A percentile compares a stretch with the other conserved stretches of the same genome.
Evolutionary conservation across 257 asterid genomes (phyloP).

Genomic region (Hygrophila difformis): DNA sequence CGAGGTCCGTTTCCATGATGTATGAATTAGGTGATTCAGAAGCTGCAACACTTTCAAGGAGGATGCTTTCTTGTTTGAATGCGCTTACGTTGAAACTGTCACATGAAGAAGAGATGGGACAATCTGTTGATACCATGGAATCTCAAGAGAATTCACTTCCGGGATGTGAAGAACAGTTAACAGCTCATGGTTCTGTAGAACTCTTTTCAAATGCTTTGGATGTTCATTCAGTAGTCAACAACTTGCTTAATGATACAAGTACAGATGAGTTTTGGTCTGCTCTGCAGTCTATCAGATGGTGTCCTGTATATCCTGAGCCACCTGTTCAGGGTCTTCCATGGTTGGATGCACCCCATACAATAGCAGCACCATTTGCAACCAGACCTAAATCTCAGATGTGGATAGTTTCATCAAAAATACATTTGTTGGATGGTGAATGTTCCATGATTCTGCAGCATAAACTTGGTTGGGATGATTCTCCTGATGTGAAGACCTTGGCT

Average conservation of each 20-base stretch:
- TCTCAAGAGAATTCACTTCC: conserved; percentile 25
- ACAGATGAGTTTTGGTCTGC: conserved; percentile 65
- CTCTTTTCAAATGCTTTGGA: conserved; percentile 28
- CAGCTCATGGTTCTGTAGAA: conserved; percentile 30
- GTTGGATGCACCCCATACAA: conserved; percentile 38
- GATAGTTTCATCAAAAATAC: conserved; percentile 69
- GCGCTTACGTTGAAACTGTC: conserved; percentile 40
- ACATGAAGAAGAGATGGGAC: conserved; percentile 27
- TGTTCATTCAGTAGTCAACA: conserved; percentile 30
- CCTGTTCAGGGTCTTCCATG: conserved; percentile 73
- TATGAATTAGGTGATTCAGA: conserved; percentile 41
- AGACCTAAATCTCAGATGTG: conserved; percentile 88
- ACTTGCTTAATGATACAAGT: conserved; percentile 52
- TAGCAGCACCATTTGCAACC: conserved; percentile 62
- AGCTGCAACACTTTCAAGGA: conserved; percentile 39
- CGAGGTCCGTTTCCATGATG: conserved; percentile 70
- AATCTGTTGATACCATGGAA: conserved; percentile 29
- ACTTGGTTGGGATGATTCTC: conserved; percentile 81
- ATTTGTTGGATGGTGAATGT: conserved; percentile 75
- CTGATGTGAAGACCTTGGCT: conserved; percentile 42
- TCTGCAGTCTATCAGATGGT: conserved; percentile 65
- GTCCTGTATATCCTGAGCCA: conserved; percentile 73
- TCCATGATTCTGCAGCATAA: conserved; percentile 44
- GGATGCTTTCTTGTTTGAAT: conserved; percentile 70
- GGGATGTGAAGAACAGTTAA: conserved; percentile 31